These are phyloP conservation scores for Zalaria obscura DNA, from an alignment of 2,329 filamentous ascomycete species.

Conservation along the genomic window DNA sequence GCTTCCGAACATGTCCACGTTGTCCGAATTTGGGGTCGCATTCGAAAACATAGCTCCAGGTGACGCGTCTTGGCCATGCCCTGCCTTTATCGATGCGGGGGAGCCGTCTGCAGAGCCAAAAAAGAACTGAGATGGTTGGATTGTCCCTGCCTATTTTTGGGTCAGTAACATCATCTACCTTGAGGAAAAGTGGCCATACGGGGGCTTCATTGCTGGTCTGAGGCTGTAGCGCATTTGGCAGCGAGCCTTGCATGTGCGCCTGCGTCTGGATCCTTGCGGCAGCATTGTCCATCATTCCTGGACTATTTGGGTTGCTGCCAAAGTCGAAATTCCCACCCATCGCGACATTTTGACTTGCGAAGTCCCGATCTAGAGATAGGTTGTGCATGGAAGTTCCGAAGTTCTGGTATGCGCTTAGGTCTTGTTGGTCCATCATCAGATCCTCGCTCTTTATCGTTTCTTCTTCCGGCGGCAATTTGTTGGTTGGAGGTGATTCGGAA, in stretches of 20 bases:
- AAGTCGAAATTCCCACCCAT: slow-evolving; percentile 43
- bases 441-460: slow-evolving; percentile 1
- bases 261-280: slow-evolving; percentile 7
- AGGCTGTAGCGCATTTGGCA: not conserved
- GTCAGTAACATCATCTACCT: too few species aligned
- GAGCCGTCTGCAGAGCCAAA: slow-evolving; percentile 7
- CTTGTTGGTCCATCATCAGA: slow-evolving; percentile 1
- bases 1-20: slow-evolving; percentile 16
- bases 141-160: slow-evolving; percentile 5
- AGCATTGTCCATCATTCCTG: slow-evolving; percentile 14
- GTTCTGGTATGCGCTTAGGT: slow-evolving; percentile 5
- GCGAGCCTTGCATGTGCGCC: not conserved
- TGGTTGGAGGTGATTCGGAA: slow-evolving; percentile 20
- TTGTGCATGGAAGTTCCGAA: slow-evolving; percentile 18
- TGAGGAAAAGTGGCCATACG: not conserved
- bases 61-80: slow-evolving; percentile 10
- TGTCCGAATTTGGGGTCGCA: slow-evolving; percentile 19
- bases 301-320: slow-evolving; percentile 44
- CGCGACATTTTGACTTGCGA: slow-evolving; percentile 23
- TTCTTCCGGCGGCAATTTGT: slow-evolving; percentile 7
- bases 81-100: slow-evolving; percentile 7
- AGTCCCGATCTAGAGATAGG: slow-evolving; percentile 19
- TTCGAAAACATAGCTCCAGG: slow-evolving; percentile 19
- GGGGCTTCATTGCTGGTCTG: not conserved
- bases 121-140: slow-evolving; percentile 9